Conservation (phyloP, 169 alveolate species). For the Cryptosporidium ryanae region DNA sequence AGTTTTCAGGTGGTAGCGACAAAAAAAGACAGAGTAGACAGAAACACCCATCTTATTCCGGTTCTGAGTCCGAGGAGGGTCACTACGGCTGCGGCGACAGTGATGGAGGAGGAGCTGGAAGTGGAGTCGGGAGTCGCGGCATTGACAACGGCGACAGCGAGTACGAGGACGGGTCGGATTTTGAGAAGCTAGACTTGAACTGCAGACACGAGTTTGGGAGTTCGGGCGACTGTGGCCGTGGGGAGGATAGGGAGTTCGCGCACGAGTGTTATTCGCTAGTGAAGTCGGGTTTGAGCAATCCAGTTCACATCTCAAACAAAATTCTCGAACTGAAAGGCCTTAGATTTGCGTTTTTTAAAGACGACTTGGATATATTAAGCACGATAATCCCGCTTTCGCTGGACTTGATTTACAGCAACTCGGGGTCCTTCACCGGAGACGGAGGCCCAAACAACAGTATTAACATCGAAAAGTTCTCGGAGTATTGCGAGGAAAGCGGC, state of each 20-base stretch:
- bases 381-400: background rate
- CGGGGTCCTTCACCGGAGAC: background rate
- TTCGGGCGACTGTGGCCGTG: background rate
- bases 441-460: background rate
- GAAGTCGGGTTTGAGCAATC: conserved; percentile 50
- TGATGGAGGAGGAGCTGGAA: background rate
- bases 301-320: conserved; percentile 58
- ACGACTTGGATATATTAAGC: conserved; percentile 50
- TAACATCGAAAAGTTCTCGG: conserved; percentile 8
- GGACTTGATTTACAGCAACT: background rate
- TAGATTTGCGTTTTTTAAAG: conserved; percentile 69
- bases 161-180: background rate
- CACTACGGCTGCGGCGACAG: background rate
- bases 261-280: conserved; percentile 15
- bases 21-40: background rate
- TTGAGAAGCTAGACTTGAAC: background rate
- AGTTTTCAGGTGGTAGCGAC: background rate
- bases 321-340: conserved; percentile 59
- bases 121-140: no score
- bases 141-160: background rate
- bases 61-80: background rate
- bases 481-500: conserved; percentile 32
- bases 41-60: background rate
- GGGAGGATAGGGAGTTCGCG: conserved; percentile 23
- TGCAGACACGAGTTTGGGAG: background rate